Evolutionary conservation across 805 yeast species (phyloP), one percentile per base, ranked within the genome.

Genomic region (Hanseniaspora pseudoguilliermondii): DNA sequence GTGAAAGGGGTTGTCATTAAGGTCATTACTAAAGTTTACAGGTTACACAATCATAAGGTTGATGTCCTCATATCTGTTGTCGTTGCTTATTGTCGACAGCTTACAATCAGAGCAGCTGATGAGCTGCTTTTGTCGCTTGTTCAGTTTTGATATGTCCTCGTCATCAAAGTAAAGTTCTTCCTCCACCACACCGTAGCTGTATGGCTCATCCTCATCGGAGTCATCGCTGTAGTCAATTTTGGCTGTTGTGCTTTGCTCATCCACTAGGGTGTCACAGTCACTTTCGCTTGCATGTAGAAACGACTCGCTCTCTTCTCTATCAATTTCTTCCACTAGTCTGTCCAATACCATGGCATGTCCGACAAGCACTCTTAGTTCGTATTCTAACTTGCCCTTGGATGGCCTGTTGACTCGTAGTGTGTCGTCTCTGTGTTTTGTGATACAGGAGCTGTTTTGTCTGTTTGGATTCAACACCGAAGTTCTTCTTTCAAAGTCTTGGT

Each of bases 261-360:
- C 49, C 21, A 40, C 52, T 16, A 42, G 21, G 5, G 48, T 42
- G 38, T 29, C 49, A n/a, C 38, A 20, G 32, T 53, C 50, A 27
- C 21, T 32, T 35, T 51, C 55, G 57, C 21, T 43, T 9, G 21
- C 42, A 21, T 20, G 27, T 53, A 57, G 10, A 57, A 44, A 10
- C 57, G 50, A 5, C 21, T n/a, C 25, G 57, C 29, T 23, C 23
- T 34, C 32, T 13, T 25, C 47, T 7, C 35, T 36, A 11, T 49
- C 54, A 1, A 64, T 61, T 20, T 56, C 60, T 18, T 61, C 64
- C 51, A 64, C 61, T 9, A 67, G 47, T 21, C 60, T 60, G 54
- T 68, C 71, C 34, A 67, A 57, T 42, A 68, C 51, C 57, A 67
- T 66, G 1, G 71, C 70, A 55, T 68, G 71, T 3, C 68, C 70